Base-by-base conservation (phyloP, 768 basidiomycete species). In the Scleroderma bovista region DNA sequence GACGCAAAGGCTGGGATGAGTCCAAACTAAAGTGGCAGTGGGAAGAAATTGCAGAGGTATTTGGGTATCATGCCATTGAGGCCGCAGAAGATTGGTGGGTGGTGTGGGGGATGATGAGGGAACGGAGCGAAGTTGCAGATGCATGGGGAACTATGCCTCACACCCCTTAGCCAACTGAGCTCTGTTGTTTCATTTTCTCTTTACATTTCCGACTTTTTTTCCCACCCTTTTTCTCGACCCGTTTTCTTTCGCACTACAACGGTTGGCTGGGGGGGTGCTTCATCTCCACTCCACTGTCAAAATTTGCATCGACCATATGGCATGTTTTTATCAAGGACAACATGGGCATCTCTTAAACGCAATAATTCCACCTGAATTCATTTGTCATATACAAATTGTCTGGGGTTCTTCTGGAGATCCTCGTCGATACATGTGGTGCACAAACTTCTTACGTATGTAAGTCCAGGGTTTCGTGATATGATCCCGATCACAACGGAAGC, bases 81-180 rank as follows among this genome's bases (percentile, higher is more conserved):
- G 72, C 73, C 39, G 83, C 78, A 17, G 81, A 81, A 51, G 80
- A 80, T 59, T 84, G 81, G 80, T 85, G 81, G 81, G 75, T 76
- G 11, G 75, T 75, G 48, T 81, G 79, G 80, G 79, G 79, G 7
- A 52, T 66, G 6, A 60, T 79, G 56, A 69, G 70, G 41, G 70
- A 79, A 58, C 59, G 72, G 45, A 70, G 72, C 47, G 52, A 63
- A 26, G 44, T 50, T n/a, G 34, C 7, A 4, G 34, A 36, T n/a
- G 34, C 34, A 36, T 36, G 34, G 34, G 34, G 34, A 13, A 36
- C 4, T 36, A 13, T 36, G 13, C n/a, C 34, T 29, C 26, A 29
- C 26, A 29, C 26, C n/a, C n/a, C n/a, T n/a, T n/a, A n/a, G n/a
- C n/a, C n/a, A n/a, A n/a, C n/a, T n/a, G n/a, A n/a, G n/a, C n/a